Conservation (phyloP, 148 eudicot genomes). For the Cornus controversa region DNA sequence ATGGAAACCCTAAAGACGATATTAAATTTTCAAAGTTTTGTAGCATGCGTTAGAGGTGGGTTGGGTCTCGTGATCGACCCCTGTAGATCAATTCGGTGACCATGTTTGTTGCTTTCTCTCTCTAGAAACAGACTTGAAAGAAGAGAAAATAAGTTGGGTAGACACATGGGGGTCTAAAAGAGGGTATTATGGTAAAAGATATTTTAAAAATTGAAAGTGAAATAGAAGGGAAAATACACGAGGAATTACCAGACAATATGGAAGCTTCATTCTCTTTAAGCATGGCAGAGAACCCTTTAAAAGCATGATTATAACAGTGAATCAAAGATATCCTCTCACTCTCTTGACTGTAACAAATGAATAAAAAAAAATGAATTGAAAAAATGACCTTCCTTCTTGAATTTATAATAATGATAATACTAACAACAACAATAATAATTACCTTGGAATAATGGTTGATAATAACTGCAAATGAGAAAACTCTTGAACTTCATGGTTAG, state of each 20-base stretch:
- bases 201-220: too few species aligned
- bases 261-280: constrained; percentile 57
- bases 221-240: background rate
- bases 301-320: constrained; percentile 56
- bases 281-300: constrained; percentile 64
- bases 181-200: too few species aligned
- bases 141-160: too few species aligned
- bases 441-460: constrained; percentile 56
- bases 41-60: too few species aligned
- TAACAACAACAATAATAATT: background rate
- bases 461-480: constrained; percentile 45
- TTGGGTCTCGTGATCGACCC: too few species aligned
- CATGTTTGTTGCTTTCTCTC: too few species aligned
- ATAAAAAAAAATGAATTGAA: background rate
- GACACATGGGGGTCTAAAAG: too few species aligned
- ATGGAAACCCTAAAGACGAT: too few species aligned
- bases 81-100: too few species aligned
- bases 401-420: background rate
- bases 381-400: background rate
- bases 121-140: too few species aligned
- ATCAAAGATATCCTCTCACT: constrained; percentile 39
- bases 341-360: constrained; percentile 36
- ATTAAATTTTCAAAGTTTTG: too few species aligned
- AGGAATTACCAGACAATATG: constrained; percentile 44
- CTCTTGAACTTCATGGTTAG: constrained; percentile 26